Conservation (phyloP, 2,329 filamentous ascomycete species). For the Bipolaris zeicola region DNA sequence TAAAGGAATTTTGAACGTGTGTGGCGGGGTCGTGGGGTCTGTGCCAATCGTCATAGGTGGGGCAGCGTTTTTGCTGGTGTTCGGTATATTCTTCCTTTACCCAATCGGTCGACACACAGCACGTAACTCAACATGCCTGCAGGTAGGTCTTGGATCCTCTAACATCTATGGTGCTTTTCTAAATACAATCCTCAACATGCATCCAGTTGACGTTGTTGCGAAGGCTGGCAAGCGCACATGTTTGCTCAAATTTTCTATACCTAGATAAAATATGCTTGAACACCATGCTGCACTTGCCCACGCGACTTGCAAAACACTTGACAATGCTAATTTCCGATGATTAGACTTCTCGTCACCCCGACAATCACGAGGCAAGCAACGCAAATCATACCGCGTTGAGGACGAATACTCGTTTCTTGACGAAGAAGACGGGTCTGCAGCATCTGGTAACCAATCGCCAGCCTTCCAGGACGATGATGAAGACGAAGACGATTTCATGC, state of each 20-base stretch:
- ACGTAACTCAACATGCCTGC: slow-evolving; percentile 6
- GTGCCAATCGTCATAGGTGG: slow-evolving; percentile 22
- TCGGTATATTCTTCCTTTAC: slow-evolving; percentile 9
- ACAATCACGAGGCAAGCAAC: slow-evolving; percentile 28
- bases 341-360: slow-evolving; percentile 24
- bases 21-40: slow-evolving; percentile 21
- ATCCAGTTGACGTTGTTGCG: not conserved
- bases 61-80: slow-evolving; percentile 9
- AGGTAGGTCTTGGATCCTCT: slow-evolving; percentile 14
- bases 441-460: slow-evolving; percentile 16
- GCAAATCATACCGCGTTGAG: slow-evolving; percentile 27
- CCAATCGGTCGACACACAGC: slow-evolving; percentile 3
- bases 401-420: slow-evolving; percentile 33
- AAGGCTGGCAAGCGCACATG: not conserved
- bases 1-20: not conserved
- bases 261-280: not conserved
- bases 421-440: slow-evolving; percentile 22
- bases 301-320: slow-evolving; percentile 1
- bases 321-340: slow-evolving; percentile 4
- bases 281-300: slow-evolving; percentile 5
- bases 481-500: slow-evolving; percentile 36
- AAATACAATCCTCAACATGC: not conserved
- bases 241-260: not conserved
- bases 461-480: slow-evolving; percentile 21
- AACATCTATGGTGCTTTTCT: not conserved